Evolutionary conservation across 805 yeast species (phyloP).

Genomic region (Lipomyces yamadae): DNA sequence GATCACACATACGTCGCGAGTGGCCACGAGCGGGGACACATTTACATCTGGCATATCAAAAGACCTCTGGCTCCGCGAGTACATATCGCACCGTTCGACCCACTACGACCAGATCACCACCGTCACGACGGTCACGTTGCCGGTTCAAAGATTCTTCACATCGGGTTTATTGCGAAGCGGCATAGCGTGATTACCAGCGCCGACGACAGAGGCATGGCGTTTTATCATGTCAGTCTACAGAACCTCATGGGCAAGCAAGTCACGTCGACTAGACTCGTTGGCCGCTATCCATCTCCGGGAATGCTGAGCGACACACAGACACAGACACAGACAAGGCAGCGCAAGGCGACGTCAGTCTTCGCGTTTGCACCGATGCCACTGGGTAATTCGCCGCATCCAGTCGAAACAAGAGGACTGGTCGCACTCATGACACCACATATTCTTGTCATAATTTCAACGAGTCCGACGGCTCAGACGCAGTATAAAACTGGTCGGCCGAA

Average conservation of each 20-base stretch:
- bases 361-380: conserved; percentile 61
- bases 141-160: conserved; percentile 50
- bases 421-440: conserved; percentile 62
- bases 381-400: conserved; percentile 58
- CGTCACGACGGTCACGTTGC: conserved; percentile 48
- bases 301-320: conserved; percentile 40
- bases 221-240: conserved; percentile 67
- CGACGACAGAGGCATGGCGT: conserved; percentile 61
- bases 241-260: conserved; percentile 58
- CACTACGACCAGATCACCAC: conserved; percentile 25
- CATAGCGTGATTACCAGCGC: conserved; percentile 62
- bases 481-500: conserved; percentile 58
- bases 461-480: conserved; percentile 59
- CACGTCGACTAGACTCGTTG: conserved; percentile 57
- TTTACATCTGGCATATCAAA: conserved; percentile 69
- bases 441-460: conserved; percentile 59
- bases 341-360: conserved; percentile 46
- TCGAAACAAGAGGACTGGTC: conserved; percentile 63
- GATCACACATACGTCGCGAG: conserved; percentile 74
- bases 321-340: conserved; percentile 33
- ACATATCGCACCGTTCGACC: conserved; percentile 43
- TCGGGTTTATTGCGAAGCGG: conserved; percentile 56
- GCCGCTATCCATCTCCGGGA: conserved; percentile 48
- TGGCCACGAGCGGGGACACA: conserved; percentile 68
- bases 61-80: conserved; percentile 44